Percentiles rank a stretch among this genome's conserved stretches.
phyloP scores from a whole-genome alignment of 2,329 filamentous ascomycete genomes.

The Alternaria panax region DNA sequence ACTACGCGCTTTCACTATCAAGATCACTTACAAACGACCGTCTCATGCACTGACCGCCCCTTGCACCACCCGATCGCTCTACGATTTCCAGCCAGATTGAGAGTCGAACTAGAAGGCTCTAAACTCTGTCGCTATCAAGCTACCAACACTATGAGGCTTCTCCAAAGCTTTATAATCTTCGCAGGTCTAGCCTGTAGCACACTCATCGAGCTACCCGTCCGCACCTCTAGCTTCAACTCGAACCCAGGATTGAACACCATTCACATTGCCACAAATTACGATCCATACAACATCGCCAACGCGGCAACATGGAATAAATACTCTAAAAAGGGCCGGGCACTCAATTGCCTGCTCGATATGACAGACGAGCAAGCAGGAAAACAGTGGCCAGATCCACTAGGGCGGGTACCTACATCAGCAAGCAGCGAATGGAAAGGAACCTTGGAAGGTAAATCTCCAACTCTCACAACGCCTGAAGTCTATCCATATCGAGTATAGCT shows the following conservation, averaged over 20 bases:
- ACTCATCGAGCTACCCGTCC: not conserved
- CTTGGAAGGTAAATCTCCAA: not conserved
- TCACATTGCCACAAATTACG: no score
- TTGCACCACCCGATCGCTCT: no score
- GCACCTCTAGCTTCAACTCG: no score
- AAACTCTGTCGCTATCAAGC: no score
- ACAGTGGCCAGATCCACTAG: not conserved
- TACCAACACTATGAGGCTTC: not conserved
- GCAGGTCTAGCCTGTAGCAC: not conserved
- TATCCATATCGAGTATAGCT: not conserved
- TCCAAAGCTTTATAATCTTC: not conserved
- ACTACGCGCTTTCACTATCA: not conserved
- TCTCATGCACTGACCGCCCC: not conserved
- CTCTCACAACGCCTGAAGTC: not conserved
- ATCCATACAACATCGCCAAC: no score
- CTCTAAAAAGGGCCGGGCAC: no score
- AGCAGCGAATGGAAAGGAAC: not conserved
- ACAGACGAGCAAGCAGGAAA: not conserved
- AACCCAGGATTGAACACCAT: no score
- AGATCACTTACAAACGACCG: not conserved
- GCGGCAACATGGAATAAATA: no score
- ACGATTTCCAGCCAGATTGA: no score
- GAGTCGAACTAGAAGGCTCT: no score
- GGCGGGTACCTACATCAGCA: not conserved
- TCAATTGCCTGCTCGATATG: not conserved